Percentiles rank a stretch among this genome's conserved stretches.
phyloP scores from a whole-genome alignment of 2,329 filamentous ascomycete species.

The Sporothrix inflata region DNA sequence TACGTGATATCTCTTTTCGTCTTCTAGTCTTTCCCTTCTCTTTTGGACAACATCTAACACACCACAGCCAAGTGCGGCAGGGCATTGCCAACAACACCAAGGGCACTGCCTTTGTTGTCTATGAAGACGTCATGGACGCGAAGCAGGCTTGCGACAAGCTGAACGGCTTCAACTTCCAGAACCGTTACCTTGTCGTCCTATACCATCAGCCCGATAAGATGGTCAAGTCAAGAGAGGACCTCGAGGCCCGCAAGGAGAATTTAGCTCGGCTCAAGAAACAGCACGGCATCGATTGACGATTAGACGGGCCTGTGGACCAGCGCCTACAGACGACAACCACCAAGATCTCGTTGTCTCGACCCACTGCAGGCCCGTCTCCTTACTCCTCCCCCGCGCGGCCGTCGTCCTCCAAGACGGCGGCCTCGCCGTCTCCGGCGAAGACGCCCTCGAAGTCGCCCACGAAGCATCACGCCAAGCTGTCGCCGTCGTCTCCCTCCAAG shows the following conservation, averaged over 20 bases:
- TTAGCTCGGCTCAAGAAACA: slow-evolving; percentile 98
- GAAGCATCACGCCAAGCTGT: slow-evolving; percentile 43
- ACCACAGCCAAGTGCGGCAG: slow-evolving; percentile 88
- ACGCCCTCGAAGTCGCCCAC: slow-evolving; percentile 19
- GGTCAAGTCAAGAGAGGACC: slow-evolving; percentile 85
- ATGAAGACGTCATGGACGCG: slow-evolving; percentile 98
- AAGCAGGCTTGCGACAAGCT: slow-evolving; percentile 99
- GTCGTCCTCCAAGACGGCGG: slow-evolving; percentile 34
- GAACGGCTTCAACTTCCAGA: slow-evolving; percentile 99
- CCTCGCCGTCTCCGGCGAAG: slow-evolving; percentile 34
- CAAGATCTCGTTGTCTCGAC: slow-evolving; percentile 38
- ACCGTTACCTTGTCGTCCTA: slow-evolving; percentile 88
- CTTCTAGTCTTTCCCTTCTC: neutral
- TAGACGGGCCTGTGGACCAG: slow-evolving; percentile 67
- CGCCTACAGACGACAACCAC: slow-evolving; percentile 46
- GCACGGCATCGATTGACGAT: slow-evolving; percentile 97
- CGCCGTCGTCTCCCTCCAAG: slow-evolving; percentile 18
- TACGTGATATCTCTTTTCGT: slow-evolving; percentile 52
- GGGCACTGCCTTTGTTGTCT: slow-evolving; percentile 98
- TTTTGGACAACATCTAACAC: slow-evolving; percentile 20
- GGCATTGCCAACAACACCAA: slow-evolving; percentile 97
- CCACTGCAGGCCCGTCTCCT: slow-evolving; percentile 66
- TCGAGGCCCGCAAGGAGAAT: slow-evolving; percentile 91
- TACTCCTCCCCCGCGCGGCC: slow-evolving; percentile 46
- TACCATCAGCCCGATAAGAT: slow-evolving; percentile 70